Percentiles rank a stretch among this genome's conserved stretches.
Conservation (phyloP, 805 yeast species). For the Kurtzmaniella fragi region DNA sequence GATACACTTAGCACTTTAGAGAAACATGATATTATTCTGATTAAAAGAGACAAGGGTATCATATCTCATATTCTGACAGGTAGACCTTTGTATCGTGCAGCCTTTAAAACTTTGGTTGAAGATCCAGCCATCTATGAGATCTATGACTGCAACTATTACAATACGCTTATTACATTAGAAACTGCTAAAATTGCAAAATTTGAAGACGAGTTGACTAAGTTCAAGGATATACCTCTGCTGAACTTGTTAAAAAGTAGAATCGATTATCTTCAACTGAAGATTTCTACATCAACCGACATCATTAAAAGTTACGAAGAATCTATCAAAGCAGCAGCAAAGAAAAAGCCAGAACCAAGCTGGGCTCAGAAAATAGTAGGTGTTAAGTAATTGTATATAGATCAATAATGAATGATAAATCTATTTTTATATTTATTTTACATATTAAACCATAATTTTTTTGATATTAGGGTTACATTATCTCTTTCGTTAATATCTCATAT, state of each 20-base stretch:
- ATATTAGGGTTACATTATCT: constrained; percentile 18
- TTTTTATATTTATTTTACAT: neutral
- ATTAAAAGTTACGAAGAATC: constrained; percentile 25
- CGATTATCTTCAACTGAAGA: constrained; percentile 62
- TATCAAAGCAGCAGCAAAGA: constrained; percentile 16
- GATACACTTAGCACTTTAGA: constrained; percentile 64
- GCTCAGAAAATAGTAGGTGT: neutral
- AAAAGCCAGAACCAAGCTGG: constrained; percentile 4
- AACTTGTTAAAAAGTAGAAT: constrained; percentile 59
- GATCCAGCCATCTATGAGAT: constrained; percentile 54
- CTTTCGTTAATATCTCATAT: constrained; percentile 43
- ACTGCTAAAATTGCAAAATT: constrained; percentile 53
- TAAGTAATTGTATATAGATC: neutral
- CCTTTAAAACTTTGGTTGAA: constrained; percentile 60
- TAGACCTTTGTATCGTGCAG: constrained; percentile 77
- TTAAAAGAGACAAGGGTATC: constrained; percentile 75
- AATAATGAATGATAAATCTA: constrained; percentile 1
- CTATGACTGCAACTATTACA: constrained; percentile 60
- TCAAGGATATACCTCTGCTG: constrained; percentile 46
- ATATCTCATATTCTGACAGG: constrained; percentile 66
- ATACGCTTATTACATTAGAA: constrained; percentile 53
- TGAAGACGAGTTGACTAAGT: constrained; percentile 67
- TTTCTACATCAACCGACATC: constrained; percentile 52
- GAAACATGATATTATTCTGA: constrained; percentile 67
- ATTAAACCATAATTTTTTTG: neutral